These are phyloP conservation scores for Taphrina wiesneri DNA, from an alignment of 1,139 yeast species.

Conservation along the genomic window DNA sequence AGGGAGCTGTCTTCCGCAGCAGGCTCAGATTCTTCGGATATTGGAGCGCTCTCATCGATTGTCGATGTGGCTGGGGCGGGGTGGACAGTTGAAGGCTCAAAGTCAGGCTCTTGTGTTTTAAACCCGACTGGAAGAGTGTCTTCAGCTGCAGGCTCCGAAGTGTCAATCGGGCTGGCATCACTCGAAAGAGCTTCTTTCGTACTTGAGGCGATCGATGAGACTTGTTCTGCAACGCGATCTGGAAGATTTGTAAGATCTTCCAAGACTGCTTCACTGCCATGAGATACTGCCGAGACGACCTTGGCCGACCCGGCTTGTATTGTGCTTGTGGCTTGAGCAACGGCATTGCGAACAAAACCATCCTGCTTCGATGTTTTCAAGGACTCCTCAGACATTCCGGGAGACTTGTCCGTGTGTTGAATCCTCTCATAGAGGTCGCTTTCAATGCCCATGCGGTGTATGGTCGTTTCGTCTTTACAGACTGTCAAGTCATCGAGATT, in stretches of 20 bases:
- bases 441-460: constrained; percentile 33
- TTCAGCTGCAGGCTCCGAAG: constrained; percentile 25
- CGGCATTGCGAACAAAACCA: not conserved
- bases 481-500: constrained; percentile 59
- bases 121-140: not conserved
- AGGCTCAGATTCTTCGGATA: constrained; percentile 19
- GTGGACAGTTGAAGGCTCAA: not conserved
- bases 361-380: not conserved
- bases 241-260: not conserved
- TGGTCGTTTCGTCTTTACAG: constrained; percentile 46
- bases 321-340: not conserved
- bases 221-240: not conserved
- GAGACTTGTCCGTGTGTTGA: not conserved
- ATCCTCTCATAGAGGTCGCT: not conserved
- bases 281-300: not conserved
- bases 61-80: not conserved
- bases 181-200: not conserved
- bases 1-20: constrained; percentile 26
- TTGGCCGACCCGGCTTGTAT: not conserved
- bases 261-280: not conserved
- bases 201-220: not conserved
- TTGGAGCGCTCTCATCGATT: not conserved
- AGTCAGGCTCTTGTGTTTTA: not conserved
- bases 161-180: not conserved
- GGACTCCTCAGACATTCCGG: not conserved